Base-by-base conservation (phyloP, 2,329 filamentous ascomycete species). In the Colletotrichum sansevieriae region DNA sequence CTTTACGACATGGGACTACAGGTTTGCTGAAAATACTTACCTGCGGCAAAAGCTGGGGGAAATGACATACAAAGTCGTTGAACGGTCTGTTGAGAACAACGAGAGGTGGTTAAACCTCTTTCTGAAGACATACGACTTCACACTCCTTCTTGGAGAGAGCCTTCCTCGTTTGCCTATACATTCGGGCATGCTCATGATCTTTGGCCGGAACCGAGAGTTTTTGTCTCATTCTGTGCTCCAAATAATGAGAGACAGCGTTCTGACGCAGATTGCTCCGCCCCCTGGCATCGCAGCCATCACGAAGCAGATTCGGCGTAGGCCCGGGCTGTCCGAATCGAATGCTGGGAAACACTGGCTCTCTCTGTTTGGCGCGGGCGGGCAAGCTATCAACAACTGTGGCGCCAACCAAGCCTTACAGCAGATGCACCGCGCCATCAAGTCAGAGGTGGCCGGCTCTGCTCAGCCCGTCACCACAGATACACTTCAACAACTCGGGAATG, bases 261-360 rank as follows among this genome's bases (percentile, higher is more conserved):
- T 67, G 22, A 33, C 52, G 13, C 54, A 67, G 4, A n/a, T 67
- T n/a, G 35, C 13, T 3, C 60, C 61, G 3, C 20, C 60, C 5
- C 29, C 60, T 3, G 54, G 60, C 4, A 22, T 60, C 10, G 52
- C 25, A 10, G 52, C 46, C 44, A 47, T 55, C 55, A 65, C 15
- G 5, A 63, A 55, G 46, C 29, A 47, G 39, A 6, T 68, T 29
- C 22, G 33, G 13, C 9, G 18, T 6, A 22, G 44, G 1, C 15
- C 39, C 5, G 10, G 22, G 6, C 60, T 68, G 9, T 41, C 37
- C 2, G 44, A 47, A 2, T 68, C 65, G 4, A 47, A 65, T 25
- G 37, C 65, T 29, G 65, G 60, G 7, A 29, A 25, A 4, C 65
- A 68, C 12, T 68, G 65, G 65, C 25, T 65, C 29, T 41, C 37